A percentile compares a stretch with the other conserved stretches of the same genome.
Conservation (phyloP, 345 rosid genomes). For the Salix brachista region DNA sequence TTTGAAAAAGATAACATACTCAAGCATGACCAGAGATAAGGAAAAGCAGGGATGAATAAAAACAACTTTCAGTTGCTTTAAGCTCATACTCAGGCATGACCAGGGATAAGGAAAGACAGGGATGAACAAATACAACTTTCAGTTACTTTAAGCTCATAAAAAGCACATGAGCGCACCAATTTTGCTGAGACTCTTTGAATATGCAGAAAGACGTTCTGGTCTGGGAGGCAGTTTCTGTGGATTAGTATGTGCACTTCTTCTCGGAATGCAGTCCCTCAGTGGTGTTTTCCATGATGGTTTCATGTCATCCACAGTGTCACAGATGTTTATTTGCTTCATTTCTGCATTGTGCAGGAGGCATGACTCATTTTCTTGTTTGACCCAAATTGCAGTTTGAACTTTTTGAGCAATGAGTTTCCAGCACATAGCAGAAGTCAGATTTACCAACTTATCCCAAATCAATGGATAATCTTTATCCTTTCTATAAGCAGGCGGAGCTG, state of each 20-base stretch:
- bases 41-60: neutral
- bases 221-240: constrained; percentile 52
- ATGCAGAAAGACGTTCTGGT: constrained; percentile 59
- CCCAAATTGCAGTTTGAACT: constrained; percentile 94
- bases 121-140: neutral
- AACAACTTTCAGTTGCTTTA: neutral
- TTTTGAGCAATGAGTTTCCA: constrained; percentile 86
- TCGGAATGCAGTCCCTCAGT: constrained; percentile 53
- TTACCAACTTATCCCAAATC: constrained; percentile 77
- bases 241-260: constrained; percentile 29
- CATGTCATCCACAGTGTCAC: constrained; percentile 51
- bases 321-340: constrained; percentile 51
- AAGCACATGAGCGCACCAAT: constrained; percentile 41
- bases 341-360: constrained; percentile 61
- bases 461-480: constrained; percentile 76
- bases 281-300: constrained; percentile 79
- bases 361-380: constrained; percentile 52
- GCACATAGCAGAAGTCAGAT: constrained; percentile 77
- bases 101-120: neutral
- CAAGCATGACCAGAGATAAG: neutral
- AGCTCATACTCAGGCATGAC: neutral
- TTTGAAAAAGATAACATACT: neutral
- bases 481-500: constrained; percentile 87
- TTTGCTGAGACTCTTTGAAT: constrained; percentile 51
- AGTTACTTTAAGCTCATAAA: neutral